These are phyloP conservation scores for Fusarium sp. DNA, from an alignment of 2,329 filamentous ascomycete genomes.

Conservation along the genomic window DNA sequence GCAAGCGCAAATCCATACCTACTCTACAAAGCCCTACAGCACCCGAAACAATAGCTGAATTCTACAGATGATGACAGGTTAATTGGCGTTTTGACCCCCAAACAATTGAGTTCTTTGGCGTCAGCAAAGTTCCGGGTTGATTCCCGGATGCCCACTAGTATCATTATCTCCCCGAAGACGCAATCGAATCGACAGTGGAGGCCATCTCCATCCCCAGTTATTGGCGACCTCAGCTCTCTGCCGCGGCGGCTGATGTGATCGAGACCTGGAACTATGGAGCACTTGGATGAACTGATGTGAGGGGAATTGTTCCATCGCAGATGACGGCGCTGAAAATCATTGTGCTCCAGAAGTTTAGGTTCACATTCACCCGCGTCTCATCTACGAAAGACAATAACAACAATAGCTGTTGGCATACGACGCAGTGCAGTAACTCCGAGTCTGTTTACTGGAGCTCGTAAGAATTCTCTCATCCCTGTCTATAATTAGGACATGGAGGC, in stretches of 20 bases:
- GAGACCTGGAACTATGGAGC: slow-evolving; percentile 26
- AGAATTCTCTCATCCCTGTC: slow-evolving; percentile 16
- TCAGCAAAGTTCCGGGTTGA: slow-evolving; percentile 31
- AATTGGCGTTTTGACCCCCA: slow-evolving; percentile 18
- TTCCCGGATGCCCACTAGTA: slow-evolving; percentile 17
- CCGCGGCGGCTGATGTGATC: slow-evolving; percentile 16
- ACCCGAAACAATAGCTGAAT: slow-evolving; percentile 19
- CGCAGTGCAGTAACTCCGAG: slow-evolving; percentile 14
- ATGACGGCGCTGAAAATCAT: slow-evolving; percentile 13
- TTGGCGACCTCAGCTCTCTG: slow-evolving; percentile 5
- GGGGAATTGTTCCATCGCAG: slow-evolving; percentile 9
- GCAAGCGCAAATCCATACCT: neutral
- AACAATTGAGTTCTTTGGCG: slow-evolving; percentile 39
- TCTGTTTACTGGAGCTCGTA: slow-evolving; percentile 15
- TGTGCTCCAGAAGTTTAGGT: slow-evolving; percentile 34
- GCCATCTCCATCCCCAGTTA: neutral
- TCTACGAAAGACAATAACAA: slow-evolving; percentile 2
- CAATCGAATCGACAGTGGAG: slow-evolving; percentile 23
- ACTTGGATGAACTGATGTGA: slow-evolving; percentile 14
- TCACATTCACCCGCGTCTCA: slow-evolving; percentile 4
- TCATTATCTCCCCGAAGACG: slow-evolving; percentile 19
- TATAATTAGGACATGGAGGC: slow-evolving; percentile 12
- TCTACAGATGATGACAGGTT: neutral
- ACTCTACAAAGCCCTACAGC: slow-evolving; percentile 1
- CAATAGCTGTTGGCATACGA: slow-evolving; percentile 3